phyloP scores from a whole-genome alignment of 345 rosid genomes.

The Rhizophora apiculata region DNA sequence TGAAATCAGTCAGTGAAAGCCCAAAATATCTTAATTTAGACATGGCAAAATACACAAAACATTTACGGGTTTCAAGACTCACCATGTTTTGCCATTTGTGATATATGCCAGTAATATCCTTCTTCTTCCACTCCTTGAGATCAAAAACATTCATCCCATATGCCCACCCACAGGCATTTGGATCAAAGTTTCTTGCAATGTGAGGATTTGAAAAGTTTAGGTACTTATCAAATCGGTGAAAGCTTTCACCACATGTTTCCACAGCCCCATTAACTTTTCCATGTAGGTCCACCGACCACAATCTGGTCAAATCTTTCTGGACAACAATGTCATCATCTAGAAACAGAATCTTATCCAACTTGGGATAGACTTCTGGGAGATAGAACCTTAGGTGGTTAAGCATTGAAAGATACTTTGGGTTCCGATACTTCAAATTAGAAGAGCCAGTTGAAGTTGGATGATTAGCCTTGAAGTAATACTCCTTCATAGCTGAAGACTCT shows the following conservation, averaged over 20 bases:
- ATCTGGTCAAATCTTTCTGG: conserved; percentile 87
- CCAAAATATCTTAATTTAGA: too few species aligned
- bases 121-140: conserved; percentile 83
- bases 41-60: background rate
- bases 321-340: conserved; percentile 97
- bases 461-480: conserved; percentile 94
- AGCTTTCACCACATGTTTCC: conserved; percentile 98
- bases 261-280: conserved; percentile 99
- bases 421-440: conserved; percentile 90
- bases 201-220: conserved; percentile 91
- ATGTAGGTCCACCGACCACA: conserved; percentile 76
- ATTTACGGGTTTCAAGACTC: conserved; percentile 14
- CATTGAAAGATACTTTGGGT: conserved; percentile 98
- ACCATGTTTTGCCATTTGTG: conserved; percentile 99
- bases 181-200: conserved; percentile 80
- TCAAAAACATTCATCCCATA: conserved; percentile 99
- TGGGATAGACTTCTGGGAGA: conserved; percentile 92
- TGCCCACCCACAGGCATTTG: conserved; percentile 99
- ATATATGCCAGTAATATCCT: conserved; percentile 94
- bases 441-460: conserved; percentile 85
- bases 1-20: too few species aligned
- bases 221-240: conserved; percentile 96
- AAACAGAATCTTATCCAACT: conserved; percentile 86
- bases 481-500: conserved; percentile 91
- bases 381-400: conserved; percentile 92